A percentile compares a stretch with the other conserved stretches of the same genome.
Conservation (phyloP, 73 alveolate species). For the Blepharisma japonicum region DNA sequence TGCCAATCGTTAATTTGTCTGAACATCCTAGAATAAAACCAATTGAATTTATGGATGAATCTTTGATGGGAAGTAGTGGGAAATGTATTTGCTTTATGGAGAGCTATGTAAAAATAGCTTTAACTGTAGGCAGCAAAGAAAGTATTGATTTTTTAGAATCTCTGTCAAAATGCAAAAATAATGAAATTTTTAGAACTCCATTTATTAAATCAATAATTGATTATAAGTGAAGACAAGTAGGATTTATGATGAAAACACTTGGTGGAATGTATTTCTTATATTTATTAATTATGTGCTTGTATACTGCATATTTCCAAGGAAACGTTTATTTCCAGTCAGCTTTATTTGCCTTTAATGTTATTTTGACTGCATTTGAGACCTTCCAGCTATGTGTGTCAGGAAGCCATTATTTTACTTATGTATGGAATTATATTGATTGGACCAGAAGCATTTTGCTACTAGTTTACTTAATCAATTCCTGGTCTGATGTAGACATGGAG, state of each 20-base stretch:
- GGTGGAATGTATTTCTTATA: background rate
- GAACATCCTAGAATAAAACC: constrained; percentile 7
- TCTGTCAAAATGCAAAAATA: background rate
- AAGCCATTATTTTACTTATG: background rate
- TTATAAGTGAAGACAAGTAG: background rate
- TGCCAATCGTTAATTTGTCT: constrained; percentile 4
- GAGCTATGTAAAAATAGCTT: constrained; percentile 1
- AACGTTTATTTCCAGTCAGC: background rate
- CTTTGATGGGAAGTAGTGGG: background rate
- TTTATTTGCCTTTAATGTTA: background rate
- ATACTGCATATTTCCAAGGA: background rate
- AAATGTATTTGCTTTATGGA: background rate
- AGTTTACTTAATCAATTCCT: background rate
- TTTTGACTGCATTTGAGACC: background rate
- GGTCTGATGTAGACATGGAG: background rate
- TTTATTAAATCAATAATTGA: background rate
- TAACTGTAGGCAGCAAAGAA: background rate
- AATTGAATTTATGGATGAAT: background rate
- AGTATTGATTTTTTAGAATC: background rate
- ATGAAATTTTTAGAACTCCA: background rate
- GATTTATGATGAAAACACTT: background rate
- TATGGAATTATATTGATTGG: constrained; percentile 8
- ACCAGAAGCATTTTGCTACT: background rate
- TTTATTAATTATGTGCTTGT: background rate
- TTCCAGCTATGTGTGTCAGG: background rate